Base-by-base conservation (phyloP, 1,139 yeast species). In the Nakaseomyces bracarensis region DNA sequence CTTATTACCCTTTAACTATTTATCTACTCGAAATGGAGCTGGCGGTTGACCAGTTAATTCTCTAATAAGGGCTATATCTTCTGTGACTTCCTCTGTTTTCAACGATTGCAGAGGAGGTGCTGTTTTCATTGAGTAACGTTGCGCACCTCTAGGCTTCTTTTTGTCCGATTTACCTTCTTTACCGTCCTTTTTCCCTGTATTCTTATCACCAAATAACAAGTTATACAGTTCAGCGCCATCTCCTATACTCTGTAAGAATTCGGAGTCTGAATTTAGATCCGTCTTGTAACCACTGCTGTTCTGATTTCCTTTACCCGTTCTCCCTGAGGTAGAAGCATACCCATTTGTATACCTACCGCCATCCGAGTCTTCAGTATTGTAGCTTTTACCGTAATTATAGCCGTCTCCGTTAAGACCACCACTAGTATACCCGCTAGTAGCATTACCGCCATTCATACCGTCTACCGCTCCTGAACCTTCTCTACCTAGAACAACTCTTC, bases 21-120 rank as follows among this genome's bases (percentile, higher is more conserved):
- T 33, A n/a, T 33, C 36, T 8, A 20, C 25, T 41, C 50, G 57
- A 40, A 58, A 60, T 15, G 65, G 64, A 3, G 63, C 55, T 10
- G 59, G 61, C 13, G 58, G 58, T 43, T 56, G 60, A 2, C 57
- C 58, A 1, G 61, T 54, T 20, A 58, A 43, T 11, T 51, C 48
- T 39, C 63, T 55, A 9, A 61, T 55, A 37, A 55, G 41, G 3
- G 59, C 55, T 7, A 61, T 59, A 39, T 61, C 65, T 14, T 54
- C 61, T 1, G 62, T 56, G 6, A 61, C 63, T 45, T 61, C 64
- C 26, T 60, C 64, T 9, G 48, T 49, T 6, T 48, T 52, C 37
- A 61, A 43, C 1, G 64, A 58, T 31, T 46, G 56, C 14, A 61
- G 39, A 4, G 63, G 58, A 11, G 65, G 65, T 2, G 65, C 65